These are phyloP conservation scores for Talaromyces proteolyticus DNA, from an alignment of 495 filamentous ascomycete species.

Conservation along the genomic window DNA sequence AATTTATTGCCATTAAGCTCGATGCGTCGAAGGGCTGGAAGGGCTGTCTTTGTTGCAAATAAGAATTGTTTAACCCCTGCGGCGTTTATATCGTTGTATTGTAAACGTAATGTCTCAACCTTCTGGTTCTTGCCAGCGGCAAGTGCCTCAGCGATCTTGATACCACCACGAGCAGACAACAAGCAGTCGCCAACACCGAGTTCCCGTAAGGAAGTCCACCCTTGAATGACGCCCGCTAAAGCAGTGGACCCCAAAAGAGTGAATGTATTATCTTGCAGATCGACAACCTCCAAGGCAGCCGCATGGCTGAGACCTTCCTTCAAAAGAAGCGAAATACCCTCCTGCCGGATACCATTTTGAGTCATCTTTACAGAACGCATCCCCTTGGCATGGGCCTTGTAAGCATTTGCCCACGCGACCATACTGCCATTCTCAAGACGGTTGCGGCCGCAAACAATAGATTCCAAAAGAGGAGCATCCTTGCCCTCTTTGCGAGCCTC, in stretches of 20 bases:
- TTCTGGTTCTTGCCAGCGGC: conserved; percentile 67
- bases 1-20: conserved; percentile 98
- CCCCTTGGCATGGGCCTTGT: conserved; percentile 65
- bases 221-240: conserved; percentile 62
- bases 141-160: conserved; percentile 67
- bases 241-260: conserved; percentile 74
- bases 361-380: conserved; percentile 92
- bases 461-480: conserved; percentile 77
- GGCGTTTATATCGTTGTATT: conserved; percentile 90
- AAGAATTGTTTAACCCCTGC: conserved; percentile 64
- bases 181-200: conserved; percentile 87
- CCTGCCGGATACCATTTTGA: conserved; percentile 93
- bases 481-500: conserved; percentile 60
- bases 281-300: conserved; percentile 60
- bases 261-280: conserved; percentile 97
- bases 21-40: conserved; percentile 72
- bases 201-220: conserved; percentile 73
- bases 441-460: conserved; percentile 92
- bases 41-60: conserved; percentile 50
- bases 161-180: conserved; percentile 70
- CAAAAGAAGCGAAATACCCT: conserved; percentile 76
- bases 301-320: conserved; percentile 68
- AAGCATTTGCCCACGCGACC: conserved; percentile 87
- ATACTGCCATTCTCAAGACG: conserved; percentile 92
- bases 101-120: conserved; percentile 73